phyloP scores from a whole-genome alignment of 805 yeast species.

The Brettanomyces sp. region DNA sequence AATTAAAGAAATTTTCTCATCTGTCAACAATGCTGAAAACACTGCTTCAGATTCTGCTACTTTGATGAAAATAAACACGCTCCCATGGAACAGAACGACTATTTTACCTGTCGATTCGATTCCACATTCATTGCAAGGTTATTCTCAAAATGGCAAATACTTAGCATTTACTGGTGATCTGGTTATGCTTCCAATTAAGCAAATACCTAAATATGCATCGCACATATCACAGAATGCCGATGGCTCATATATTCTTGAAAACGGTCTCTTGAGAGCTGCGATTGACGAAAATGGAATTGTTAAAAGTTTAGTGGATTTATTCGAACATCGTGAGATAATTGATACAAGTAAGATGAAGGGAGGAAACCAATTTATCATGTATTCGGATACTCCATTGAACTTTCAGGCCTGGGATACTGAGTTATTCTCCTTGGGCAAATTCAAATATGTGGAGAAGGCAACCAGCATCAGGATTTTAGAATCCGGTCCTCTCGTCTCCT shows the following conservation, averaged over 20 bases:
- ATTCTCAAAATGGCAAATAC: constrained; percentile 10
- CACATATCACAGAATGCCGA: constrained; percentile 29
- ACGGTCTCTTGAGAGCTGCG: constrained; percentile 50
- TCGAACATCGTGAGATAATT: constrained; percentile 54
- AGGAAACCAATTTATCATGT: constrained; percentile 74
- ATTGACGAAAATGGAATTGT: constrained; percentile 47
- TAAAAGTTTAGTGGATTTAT: constrained; percentile 52
- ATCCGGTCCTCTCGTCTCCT: constrained; percentile 49
- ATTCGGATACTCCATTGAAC: constrained; percentile 82
- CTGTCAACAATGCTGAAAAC: constrained; percentile 6
- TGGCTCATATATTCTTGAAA: constrained; percentile 42
- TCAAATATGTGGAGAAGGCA: constrained; percentile 36
- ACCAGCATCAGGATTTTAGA: constrained; percentile 32
- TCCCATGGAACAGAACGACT: constrained; percentile 55
- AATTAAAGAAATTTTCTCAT: constrained; percentile 33
- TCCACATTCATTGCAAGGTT: constrained; percentile 2
- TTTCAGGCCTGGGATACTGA: constrained; percentile 99
- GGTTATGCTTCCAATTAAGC: constrained; percentile 16
- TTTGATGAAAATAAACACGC: constrained; percentile 37
- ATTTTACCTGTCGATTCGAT: constrained; percentile 26
- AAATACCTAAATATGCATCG: constrained; percentile 36
- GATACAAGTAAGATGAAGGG: constrained; percentile 45
- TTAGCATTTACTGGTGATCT: constrained; percentile 12
- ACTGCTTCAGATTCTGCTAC: constrained; percentile 7
- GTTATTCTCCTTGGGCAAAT: constrained; percentile 71